Evolutionary conservation across 2,329 filamentous ascomycete species (phyloP), one percentile per base, ranked within the genome.

Genomic region (Arthrobotrys entomopaga): DNA sequence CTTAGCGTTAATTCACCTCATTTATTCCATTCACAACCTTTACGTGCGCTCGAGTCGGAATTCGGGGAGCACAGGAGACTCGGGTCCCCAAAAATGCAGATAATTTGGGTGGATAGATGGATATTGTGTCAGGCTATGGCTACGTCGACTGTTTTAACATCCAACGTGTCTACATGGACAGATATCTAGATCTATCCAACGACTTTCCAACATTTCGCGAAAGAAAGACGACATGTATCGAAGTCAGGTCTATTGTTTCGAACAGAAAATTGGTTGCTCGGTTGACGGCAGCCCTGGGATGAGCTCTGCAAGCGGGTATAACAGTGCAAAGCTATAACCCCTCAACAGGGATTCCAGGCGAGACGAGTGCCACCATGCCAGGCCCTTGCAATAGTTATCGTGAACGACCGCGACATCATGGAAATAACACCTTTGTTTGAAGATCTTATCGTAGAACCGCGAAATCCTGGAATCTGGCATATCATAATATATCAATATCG

Each of bases 21-120:
- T 15, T 71, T 29, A 63, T 53, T 59, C 56, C 60, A 34, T 20
- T 43, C 40, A 43, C 40, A 16, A 16, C 16, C 19, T 24, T 8
- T 20, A 20, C 59, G 56, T 29, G 1, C 13, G 10, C 53, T 59
- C 29, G 46, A 43, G 20, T 52, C 20, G 46, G 43, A 59, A 67
- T 59, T 67, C 24, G 24, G 22, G 54, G 50, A 67, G 59, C 57
- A 58, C 64, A 67, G 64, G 64, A 52, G 54, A 50, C 22, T 49
- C 15, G 46, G 42, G 19, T n/a, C n/a, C 59, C 40, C 40, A 52
- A 46, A 50, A 59, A 54, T 34, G 42, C 34, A 19, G 40, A 26
- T 26, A 19, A 19, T 22, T 22, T 43, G 3, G n/a, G n/a, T 16
- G 8, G 8, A 26, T 7, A 26, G 24, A 3, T 26, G 24, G 24